Percentiles rank a stretch among this genome's conserved stretches.
phyloP scores from a whole-genome alignment of 129 eudicot species.

The Logfia minima region DNA sequence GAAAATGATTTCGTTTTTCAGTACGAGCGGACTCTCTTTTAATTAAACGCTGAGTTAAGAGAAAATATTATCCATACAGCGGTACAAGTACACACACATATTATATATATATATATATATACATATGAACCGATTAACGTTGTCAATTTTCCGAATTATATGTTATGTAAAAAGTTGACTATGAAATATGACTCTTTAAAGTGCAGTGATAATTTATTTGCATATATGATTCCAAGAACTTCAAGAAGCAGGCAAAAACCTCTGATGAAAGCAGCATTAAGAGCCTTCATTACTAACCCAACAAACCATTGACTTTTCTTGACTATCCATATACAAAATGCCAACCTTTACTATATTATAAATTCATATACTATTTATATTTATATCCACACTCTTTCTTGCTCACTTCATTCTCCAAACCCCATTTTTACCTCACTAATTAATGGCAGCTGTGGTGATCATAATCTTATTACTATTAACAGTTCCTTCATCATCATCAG shows the following conservation, averaged over 20 bases:
- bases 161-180: slow-evolving; percentile 22
- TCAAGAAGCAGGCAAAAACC: slow-evolving; percentile 19
- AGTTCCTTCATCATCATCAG: slow-evolving; percentile 1
- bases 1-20: too few relatives aligned
- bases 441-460: slow-evolving; percentile 19
- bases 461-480: slow-evolving; percentile 19
- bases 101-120: too few relatives aligned
- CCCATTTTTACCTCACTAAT: not conserved
- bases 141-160: not conserved
- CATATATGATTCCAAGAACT: slow-evolving; percentile 27
- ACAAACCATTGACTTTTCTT: slow-evolving; percentile 34
- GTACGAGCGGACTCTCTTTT: too few relatives aligned
- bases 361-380: not conserved
- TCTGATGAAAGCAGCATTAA: slow-evolving; percentile 16
- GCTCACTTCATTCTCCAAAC: slow-evolving; percentile 1
- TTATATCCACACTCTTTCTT: slow-evolving; percentile 8
- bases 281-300: slow-evolving; percentile 33
- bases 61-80: too few relatives aligned
- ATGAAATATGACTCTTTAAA: slow-evolving; percentile 1
- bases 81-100: too few relatives aligned
- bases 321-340: slow-evolving; percentile 12
- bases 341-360: too few relatives aligned
- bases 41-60: too few relatives aligned
- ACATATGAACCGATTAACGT: not conserved
- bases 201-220: slow-evolving; percentile 25